Conservation (phyloP, 495 filamentous ascomycete genomes). For the Annulohypoxylon nitens region DNA sequence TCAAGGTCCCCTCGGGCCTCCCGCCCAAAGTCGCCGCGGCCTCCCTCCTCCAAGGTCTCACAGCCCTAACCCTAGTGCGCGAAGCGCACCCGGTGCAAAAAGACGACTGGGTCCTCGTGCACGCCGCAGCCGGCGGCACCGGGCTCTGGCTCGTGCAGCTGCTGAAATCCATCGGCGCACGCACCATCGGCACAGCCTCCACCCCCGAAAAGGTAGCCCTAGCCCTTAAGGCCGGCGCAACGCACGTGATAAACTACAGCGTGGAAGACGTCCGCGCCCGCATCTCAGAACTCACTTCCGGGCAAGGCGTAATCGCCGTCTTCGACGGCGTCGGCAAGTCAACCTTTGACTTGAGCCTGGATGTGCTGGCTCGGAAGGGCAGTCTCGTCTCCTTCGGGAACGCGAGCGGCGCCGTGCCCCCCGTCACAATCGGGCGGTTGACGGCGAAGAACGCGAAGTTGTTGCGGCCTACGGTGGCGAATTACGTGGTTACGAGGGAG, state of each 20-base stretch:
- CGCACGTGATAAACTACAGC: conserved; percentile 78
- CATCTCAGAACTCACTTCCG: conserved; percentile 78
- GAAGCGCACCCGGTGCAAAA: conserved; percentile 78
- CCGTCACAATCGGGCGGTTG: conserved; percentile 76
- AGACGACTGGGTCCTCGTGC: conserved; percentile 87
- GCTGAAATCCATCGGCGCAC: conserved; percentile 77
- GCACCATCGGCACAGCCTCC: conserved; percentile 85
- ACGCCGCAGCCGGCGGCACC: conserved; percentile 92
- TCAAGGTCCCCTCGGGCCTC: conserved; percentile 75
- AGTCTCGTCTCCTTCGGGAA: conserved; percentile 90
- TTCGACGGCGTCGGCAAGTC: conserved; percentile 91
- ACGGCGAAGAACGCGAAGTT: conserved; percentile 84
- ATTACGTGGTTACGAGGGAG: conserved; percentile 80
- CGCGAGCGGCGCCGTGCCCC: conserved; percentile 81
- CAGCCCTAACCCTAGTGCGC: conserved; percentile 83
- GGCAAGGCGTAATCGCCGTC: conserved; percentile 79
- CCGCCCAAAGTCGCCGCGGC: conserved; percentile 74
- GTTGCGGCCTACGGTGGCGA: conserved; percentile 78
- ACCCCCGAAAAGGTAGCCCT: conserved; percentile 78
- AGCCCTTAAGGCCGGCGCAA: conserved; percentile 76
- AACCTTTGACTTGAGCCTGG: conserved; percentile 88
- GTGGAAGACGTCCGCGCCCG: conserved; percentile 73
- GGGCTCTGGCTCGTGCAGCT: conserved; percentile 84
- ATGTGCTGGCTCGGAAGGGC: conserved; percentile 83
- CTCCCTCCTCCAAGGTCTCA: conserved; percentile 83